Percentiles rank a stretch among this genome's conserved stretches.
Evolutionary conservation across 495 filamentous ascomycete genomes (phyloP).

Genomic region (Jackrogersella multiformis): DNA sequence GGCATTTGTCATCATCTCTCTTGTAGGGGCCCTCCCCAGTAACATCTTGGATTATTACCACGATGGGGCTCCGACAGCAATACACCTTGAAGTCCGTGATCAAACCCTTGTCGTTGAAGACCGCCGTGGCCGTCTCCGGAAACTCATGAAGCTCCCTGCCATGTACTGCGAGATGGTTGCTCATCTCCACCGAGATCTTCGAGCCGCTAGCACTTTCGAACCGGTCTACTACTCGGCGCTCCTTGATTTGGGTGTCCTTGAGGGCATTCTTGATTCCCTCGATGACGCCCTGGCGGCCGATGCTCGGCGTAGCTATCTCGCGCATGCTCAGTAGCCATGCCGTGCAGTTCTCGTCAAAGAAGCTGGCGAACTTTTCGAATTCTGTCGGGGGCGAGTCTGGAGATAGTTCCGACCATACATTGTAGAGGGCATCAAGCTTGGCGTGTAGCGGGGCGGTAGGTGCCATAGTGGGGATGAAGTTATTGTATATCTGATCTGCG

Average conservation of each 20-base stretch:
- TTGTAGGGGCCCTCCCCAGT: slow-evolving; percentile 30
- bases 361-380: slow-evolving; percentile 21
- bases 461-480: slow-evolving; percentile 4
- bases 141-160: slow-evolving; percentile 5
- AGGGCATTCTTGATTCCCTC: neutral
- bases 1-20: neutral
- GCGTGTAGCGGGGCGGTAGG: neutral
- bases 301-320: slow-evolving; percentile 13
- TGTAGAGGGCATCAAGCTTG: slow-evolving; percentile 33
- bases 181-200: slow-evolving; percentile 27
- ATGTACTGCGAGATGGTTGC: slow-evolving; percentile 6
- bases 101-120: slow-evolving; percentile 24
- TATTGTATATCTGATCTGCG: neutral
- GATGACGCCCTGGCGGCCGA: slow-evolving; percentile 20
- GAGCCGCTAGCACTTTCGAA: slow-evolving; percentile 1
- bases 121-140: slow-evolving; percentile 18
- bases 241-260: slow-evolving; percentile 1
- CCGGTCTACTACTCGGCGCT: slow-evolving; percentile 22
- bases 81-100: slow-evolving; percentile 26
- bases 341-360: slow-evolving; percentile 32
- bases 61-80: slow-evolving; percentile 25
- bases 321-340: slow-evolving; percentile 38
- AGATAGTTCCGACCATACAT: slow-evolving; percentile 10
- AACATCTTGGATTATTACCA: slow-evolving; percentile 23
- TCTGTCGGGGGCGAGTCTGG: slow-evolving; percentile 20